These are phyloP conservation scores for Nigrospora sphaerica DNA, from an alignment of 2,329 filamentous ascomycete species.

Conservation along the genomic window DNA sequence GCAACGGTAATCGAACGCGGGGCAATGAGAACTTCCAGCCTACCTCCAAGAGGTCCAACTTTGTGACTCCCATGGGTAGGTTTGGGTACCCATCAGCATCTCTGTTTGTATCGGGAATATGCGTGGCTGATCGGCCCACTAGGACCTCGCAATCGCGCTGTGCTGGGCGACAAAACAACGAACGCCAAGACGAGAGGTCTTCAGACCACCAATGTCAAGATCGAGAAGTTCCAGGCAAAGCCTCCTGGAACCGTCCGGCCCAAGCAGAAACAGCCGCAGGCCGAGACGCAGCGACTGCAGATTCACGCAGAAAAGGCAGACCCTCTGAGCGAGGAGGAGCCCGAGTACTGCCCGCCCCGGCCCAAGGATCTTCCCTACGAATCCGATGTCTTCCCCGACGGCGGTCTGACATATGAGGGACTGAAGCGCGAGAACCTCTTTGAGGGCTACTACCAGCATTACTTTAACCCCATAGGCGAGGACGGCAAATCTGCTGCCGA, in stretches of 20 bases:
- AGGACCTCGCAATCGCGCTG: slow-evolving; percentile 67
- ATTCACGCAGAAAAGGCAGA: slow-evolving; percentile 48
- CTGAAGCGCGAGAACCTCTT: slow-evolving; percentile 52
- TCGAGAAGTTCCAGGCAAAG: slow-evolving; percentile 55
- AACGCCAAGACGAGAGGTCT: slow-evolving; percentile 75
- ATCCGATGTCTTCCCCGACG: slow-evolving; percentile 59
- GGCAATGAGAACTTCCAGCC: slow-evolving; percentile 47
- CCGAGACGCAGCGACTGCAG: slow-evolving; percentile 54
- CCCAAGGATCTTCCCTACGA: slow-evolving; percentile 60
- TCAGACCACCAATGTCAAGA: slow-evolving; percentile 59
- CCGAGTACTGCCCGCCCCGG: slow-evolving; percentile 83
- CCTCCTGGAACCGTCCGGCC: slow-evolving; percentile 50
- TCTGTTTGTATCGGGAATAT: no score
- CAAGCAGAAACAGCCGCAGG: slow-evolving; percentile 46
- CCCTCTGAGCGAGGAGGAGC: slow-evolving; percentile 56
- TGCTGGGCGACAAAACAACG: slow-evolving; percentile 89
- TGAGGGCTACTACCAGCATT: slow-evolving; percentile 55
- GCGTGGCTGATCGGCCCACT: neutral
- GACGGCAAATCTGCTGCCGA: slow-evolving; percentile 58
- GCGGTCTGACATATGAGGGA: slow-evolving; percentile 47
- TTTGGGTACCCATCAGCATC: neutral
- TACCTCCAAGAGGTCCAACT: slow-evolving; percentile 52
- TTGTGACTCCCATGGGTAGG: slow-evolving; percentile 77
- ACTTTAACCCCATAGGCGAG: slow-evolving; percentile 58
- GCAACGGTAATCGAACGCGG: slow-evolving; percentile 47